A percentile compares a stretch with the other conserved stretches of the same genome.
phyloP scores from a whole-genome alignment of 495 filamentous ascomycete species.

The Aspergillus olivimuriae region DNA sequence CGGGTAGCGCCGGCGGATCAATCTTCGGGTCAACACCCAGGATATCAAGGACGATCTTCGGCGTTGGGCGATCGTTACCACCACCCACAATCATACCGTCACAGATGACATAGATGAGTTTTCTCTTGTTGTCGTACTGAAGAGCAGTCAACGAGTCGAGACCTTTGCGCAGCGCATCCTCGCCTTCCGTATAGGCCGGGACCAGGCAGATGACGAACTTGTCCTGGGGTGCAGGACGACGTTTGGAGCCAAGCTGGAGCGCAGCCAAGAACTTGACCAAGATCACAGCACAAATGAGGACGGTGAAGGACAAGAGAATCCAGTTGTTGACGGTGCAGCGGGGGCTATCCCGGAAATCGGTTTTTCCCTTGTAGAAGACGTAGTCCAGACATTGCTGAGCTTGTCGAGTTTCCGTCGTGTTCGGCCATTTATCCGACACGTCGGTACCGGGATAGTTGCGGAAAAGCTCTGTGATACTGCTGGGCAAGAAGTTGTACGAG shows the following conservation, averaged over 20 bases:
- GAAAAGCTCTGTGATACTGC: constrained; percentile 55
- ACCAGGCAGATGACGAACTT: constrained; percentile 99
- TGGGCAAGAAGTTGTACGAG: constrained; percentile 63
- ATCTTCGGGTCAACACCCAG: constrained; percentile 95
- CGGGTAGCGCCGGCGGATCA: constrained; percentile 87
- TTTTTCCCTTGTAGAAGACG: constrained; percentile 72
- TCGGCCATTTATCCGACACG: constrained; percentile 59
- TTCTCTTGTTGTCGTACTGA: constrained; percentile 95
- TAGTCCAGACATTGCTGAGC: constrained; percentile 75
- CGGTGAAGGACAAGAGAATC: constrained; percentile 78
- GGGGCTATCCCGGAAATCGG: constrained; percentile 74
- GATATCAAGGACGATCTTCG: constrained; percentile 95
- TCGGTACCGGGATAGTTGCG: constrained; percentile 71
- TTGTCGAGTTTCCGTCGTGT: constrained; percentile 43
- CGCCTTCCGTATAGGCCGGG: constrained; percentile 95
- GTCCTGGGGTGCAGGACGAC: constrained; percentile 83
- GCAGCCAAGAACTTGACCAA: constrained; percentile 88
- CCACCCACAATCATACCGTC: constrained; percentile 95
- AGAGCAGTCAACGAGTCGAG: constrained; percentile 91
- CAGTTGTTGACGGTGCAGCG: constrained; percentile 88
- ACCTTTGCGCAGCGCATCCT: constrained; percentile 86
- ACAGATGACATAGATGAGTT: constrained; percentile 88
- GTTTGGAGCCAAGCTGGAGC: constrained; percentile 88
- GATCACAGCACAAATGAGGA: constrained; percentile 75
- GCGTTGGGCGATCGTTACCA: constrained; percentile 93